phyloP scores from a whole-genome alignment of 768 basidiomycete genomes.

The Hemileccinum impolitum region DNA sequence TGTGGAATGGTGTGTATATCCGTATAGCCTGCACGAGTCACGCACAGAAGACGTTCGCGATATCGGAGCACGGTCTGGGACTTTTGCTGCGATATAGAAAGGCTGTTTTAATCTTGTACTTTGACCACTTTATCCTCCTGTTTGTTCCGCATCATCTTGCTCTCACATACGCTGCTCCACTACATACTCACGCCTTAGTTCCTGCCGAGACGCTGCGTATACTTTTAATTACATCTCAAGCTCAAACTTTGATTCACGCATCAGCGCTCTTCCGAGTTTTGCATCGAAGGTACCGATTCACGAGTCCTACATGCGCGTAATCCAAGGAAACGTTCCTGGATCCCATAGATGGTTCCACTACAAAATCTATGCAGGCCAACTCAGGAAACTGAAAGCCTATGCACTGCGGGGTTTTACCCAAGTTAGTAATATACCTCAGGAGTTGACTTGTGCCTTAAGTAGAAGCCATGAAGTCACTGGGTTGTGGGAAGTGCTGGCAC shows the following conservation, averaged over 20 bases:
- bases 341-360: background rate
- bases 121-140: constrained; percentile 15
- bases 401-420: no score
- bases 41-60: constrained; percentile 12
- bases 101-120: constrained; percentile 23
- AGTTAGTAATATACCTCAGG: no score
- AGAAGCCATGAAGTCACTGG: no score
- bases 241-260: constrained; percentile 15
- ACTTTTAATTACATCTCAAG: constrained; percentile 24
- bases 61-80: constrained; percentile 16
- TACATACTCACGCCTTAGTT: constrained; percentile 24
- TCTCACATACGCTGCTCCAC: constrained; percentile 16
- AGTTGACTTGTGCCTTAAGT: no score
- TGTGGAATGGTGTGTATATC: constrained; percentile 12
- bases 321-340: constrained; percentile 10
- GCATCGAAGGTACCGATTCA: constrained; percentile 9
- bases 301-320: constrained; percentile 1
- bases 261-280: background rate
- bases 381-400: background rate
- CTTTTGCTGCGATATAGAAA: constrained; percentile 19
- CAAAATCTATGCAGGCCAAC: background rate
- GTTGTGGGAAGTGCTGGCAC: no score
- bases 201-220: constrained; percentile 19
- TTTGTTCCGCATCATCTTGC: constrained; percentile 18
- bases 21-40: constrained; percentile 4